Percentiles rank a stretch among this genome's conserved stretches.
Evolutionary conservation across 352 stramenopile species (phyloP).

Genomic region (Blastocystis sp.): DNA sequence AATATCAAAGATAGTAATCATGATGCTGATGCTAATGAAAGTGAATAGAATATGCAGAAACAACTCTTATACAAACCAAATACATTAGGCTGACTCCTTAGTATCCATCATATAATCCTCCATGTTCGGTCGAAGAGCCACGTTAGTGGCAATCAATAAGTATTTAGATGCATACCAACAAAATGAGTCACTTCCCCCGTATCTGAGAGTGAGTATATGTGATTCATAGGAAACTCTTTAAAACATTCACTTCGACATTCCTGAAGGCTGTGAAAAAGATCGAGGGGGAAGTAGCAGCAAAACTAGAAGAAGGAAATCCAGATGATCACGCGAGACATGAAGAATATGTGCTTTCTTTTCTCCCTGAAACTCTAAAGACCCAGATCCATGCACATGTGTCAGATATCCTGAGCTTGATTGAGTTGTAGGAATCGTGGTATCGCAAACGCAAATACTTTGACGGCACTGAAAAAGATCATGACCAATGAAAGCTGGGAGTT

Average conservation of each 20-base stretch:
- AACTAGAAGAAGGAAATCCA: conserved; percentile 38
- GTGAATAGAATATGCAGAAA: too few species aligned
- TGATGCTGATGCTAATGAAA: not conserved
- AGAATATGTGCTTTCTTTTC: conserved; percentile 34
- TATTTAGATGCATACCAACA: conserved; percentile 51
- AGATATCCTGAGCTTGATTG: not conserved
- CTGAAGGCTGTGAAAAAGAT: conserved; percentile 22
- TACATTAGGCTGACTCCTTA: too few species aligned
- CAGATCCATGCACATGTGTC: conserved; percentile 41
- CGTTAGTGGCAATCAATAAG: conserved; percentile 42
- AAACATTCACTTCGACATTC: conserved; percentile 1
- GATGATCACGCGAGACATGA: conserved; percentile 46
- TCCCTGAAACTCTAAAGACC: not conserved
- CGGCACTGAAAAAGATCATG: conserved; percentile 20
- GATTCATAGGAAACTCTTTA: conserved; percentile 6
- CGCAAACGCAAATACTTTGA: not conserved
- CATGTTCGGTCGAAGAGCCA: conserved; percentile 39
- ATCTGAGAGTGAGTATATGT: not conserved
- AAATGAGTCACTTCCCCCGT: conserved; percentile 37
- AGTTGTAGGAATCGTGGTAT: conserved; percentile 35
- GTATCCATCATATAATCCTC: not conserved
- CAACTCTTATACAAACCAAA: too few species aligned
- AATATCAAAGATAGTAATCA: not conserved
- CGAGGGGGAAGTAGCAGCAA: conserved; percentile 9
- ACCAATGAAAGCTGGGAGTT: not conserved